phyloP scores from a whole-genome alignment of 2,329 filamentous ascomycete species.

The Claviceps humidiphila region DNA sequence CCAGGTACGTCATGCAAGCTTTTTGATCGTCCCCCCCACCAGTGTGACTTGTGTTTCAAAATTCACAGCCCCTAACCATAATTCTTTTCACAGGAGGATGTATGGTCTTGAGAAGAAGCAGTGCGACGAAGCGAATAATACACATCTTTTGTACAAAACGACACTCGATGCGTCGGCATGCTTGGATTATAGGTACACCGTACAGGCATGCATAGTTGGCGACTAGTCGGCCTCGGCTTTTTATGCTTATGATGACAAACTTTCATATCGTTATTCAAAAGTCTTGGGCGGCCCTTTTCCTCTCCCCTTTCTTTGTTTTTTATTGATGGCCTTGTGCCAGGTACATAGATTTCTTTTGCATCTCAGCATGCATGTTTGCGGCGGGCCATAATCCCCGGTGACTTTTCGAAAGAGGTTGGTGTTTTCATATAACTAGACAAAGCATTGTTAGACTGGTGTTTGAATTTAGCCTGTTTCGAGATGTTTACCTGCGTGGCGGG shows the following conservation, averaged over 20 bases:
- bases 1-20: conserved; percentile 48
- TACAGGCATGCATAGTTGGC: neutral
- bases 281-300: neutral
- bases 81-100: conserved; percentile 45
- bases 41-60: neutral
- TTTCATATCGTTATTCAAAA: conserved; percentile 3
- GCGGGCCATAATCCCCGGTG: neutral
- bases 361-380: neutral
- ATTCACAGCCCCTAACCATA: neutral
- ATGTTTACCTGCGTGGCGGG: too few relatives aligned
- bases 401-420: neutral
- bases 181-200: neutral
- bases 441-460: too few relatives aligned
- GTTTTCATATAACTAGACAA: neutral
- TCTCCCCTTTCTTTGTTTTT: neutral
- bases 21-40: too few relatives aligned
- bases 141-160: neutral
- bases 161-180: neutral
- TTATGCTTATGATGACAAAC: conserved; percentile 1
- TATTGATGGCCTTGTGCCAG: neutral
- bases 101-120: conserved; percentile 44
- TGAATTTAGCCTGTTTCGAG: too few relatives aligned
- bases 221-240: neutral
- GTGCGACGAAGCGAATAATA: conserved; percentile 3
- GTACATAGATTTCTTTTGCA: neutral